These are phyloP conservation scores for Styphnolobium japonicum DNA, from an alignment of 306 rosid genomes.

Conservation along the genomic window DNA sequence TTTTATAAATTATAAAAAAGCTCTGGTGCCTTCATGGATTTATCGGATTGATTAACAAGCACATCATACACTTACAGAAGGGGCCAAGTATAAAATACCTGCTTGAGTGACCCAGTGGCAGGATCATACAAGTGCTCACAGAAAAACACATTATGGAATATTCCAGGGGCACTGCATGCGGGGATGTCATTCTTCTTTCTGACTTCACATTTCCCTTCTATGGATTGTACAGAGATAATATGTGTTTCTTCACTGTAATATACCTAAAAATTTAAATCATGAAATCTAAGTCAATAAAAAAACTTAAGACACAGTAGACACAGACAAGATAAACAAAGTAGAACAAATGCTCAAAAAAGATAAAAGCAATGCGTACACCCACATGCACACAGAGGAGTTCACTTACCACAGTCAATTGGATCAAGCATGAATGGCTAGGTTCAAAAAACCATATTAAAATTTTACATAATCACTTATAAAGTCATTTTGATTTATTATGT, in stretches of 20 bases:
- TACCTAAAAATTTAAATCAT: slow-evolving; percentile 35
- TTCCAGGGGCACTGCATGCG: slow-evolving; percentile 31
- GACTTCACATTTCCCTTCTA: slow-evolving; percentile 52
- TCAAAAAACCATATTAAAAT: not conserved
- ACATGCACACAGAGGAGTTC: not conserved
- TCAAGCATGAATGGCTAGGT: not conserved
- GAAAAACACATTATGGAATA: slow-evolving; percentile 40
- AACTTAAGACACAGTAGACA: not conserved
- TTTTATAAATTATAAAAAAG: not conserved
- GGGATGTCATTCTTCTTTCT: slow-evolving; percentile 44
- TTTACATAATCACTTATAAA: not conserved
- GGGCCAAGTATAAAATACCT: slow-evolving; percentile 32
- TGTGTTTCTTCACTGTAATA: slow-evolving; percentile 47
- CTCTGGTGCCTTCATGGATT: not conserved
- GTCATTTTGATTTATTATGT: not conserved
- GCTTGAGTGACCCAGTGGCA: slow-evolving; percentile 43
- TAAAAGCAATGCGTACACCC: not conserved
- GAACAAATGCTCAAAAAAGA: not conserved
- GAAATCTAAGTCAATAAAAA: slow-evolving; percentile 16
- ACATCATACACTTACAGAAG: not conserved
- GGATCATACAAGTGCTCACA: slow-evolving; percentile 55
- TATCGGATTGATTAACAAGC: not conserved
- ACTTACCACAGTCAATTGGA: not conserved
- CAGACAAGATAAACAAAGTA: not conserved
- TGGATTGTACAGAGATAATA: slow-evolving; percentile 35